These are phyloP conservation scores for Rhynchospora breviuscula DNA, from an alignment of 176 grass and related monocot species.

Conservation along the genomic window DNA sequence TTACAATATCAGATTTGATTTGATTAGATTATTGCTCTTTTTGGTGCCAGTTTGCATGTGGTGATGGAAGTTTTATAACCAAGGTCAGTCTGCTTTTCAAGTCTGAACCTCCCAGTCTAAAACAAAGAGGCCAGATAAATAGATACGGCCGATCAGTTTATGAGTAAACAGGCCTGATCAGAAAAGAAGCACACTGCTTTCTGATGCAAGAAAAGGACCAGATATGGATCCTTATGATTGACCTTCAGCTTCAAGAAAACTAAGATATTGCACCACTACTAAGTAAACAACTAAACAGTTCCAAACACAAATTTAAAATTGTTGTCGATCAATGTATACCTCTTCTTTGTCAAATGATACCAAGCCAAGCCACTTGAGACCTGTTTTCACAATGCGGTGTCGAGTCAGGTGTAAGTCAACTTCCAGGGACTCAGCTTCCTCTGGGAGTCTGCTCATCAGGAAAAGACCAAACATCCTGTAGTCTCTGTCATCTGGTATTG, in stretches of 20 bases:
- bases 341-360: constrained; percentile 61
- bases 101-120: neutral
- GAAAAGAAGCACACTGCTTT: neutral
- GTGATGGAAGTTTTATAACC: neutral
- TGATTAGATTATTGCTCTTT: neutral
- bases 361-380: constrained; percentile 49
- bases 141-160: neutral
- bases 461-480: constrained; percentile 95
- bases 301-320: too few relatives aligned
- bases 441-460: constrained; percentile 57
- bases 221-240: neutral
- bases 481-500: constrained; percentile 62
- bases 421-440: constrained; percentile 74
- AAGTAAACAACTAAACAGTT: too few relatives aligned
- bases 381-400: constrained; percentile 71
- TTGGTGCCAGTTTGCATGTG: neutral
- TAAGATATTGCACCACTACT: neutral
- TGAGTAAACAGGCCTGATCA: neutral
- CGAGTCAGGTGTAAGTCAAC: constrained; percentile 77
- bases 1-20: neutral
- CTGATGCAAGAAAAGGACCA: neutral
- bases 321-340: constrained; percentile 24
- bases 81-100: neutral
- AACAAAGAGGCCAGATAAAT: neutral
- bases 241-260: neutral